Conservation (phyloP, 1,139 yeast genomes). For the Scheffersomyces quercinus region DNA sequence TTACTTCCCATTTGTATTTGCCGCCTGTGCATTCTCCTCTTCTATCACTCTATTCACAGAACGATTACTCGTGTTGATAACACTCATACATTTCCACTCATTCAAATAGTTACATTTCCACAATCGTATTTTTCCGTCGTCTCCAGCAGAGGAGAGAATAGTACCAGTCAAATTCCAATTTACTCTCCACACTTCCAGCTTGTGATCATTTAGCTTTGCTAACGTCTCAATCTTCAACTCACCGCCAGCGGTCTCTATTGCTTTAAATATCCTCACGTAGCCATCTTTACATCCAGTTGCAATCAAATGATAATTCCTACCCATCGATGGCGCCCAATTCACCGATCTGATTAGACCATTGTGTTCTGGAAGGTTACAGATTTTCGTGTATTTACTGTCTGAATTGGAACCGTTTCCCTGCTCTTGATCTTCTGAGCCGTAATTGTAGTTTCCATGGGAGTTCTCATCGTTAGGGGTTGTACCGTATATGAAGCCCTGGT, state of each 20-base stretch:
- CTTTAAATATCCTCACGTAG: slow-evolving; percentile 78
- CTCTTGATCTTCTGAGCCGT: slow-evolving; percentile 3
- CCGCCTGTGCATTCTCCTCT: not conserved
- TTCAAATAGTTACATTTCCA: slow-evolving; percentile 89
- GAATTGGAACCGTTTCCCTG: slow-evolving; percentile 10
- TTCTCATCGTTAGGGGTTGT: slow-evolving; percentile 27
- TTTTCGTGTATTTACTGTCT: slow-evolving; percentile 29
- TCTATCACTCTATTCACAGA: slow-evolving; percentile 1
- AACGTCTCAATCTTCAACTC: slow-evolving; percentile 38
- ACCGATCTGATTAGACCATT: slow-evolving; percentile 84
- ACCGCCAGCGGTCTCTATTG: slow-evolving; percentile 43
- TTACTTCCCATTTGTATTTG: too few species aligned
- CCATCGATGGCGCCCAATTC: slow-evolving; percentile 98
- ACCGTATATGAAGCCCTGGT: slow-evolving; percentile 79
- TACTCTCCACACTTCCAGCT: slow-evolving; percentile 93
- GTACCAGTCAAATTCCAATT: slow-evolving; percentile 95
- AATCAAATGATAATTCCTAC: slow-evolving; percentile 79
- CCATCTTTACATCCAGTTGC: slow-evolving; percentile 99
- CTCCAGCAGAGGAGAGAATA: slow-evolving; percentile 89
- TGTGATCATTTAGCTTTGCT: slow-evolving; percentile 64
- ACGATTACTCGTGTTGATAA: slow-evolving; percentile 65
- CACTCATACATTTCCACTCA: slow-evolving; percentile 91
- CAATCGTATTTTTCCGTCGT: slow-evolving; percentile 86
- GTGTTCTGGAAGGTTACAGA: slow-evolving; percentile 67
- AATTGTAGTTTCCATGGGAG: slow-evolving; percentile 27